Evolutionary conservation across 106 monocot genomes (phyloP).

Genomic region (Amphibolis antarctica): DNA sequence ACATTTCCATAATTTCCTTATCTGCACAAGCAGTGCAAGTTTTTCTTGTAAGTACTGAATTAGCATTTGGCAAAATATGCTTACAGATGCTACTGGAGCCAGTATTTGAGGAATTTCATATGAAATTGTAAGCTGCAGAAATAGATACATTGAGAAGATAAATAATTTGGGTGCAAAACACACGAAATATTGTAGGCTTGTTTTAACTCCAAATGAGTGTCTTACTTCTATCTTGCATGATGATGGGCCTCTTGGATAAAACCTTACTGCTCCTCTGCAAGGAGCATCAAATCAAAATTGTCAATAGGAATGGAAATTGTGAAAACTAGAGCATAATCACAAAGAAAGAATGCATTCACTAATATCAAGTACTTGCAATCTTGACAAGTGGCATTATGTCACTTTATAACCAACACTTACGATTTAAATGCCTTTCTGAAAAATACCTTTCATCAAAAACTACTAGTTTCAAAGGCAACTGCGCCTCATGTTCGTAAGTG

Average conservation of each 20-base stretch:
- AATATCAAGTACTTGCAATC: not conserved
- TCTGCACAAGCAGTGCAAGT: not conserved
- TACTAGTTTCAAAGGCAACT: too few species aligned
- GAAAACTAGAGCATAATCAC: not conserved
- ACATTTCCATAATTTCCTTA: not conserved
- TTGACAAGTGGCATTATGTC: too few species aligned
- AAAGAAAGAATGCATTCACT: not conserved
- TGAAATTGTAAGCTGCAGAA: conserved; percentile 16
- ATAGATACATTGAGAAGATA: not conserved
- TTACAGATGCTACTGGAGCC: conserved; percentile 22
- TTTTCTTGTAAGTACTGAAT: not conserved
- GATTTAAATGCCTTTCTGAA: too few species aligned
- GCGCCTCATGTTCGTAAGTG: too few species aligned
- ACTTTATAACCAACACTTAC: too few species aligned
- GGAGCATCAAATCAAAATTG: not conserved
- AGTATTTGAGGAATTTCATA: conserved; percentile 22
- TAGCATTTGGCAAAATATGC: not conserved
- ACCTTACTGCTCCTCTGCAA: conserved; percentile 25
- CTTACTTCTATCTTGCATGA: conserved; percentile 26
- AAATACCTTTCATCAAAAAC: too few species aligned
- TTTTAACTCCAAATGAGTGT: not conserved
- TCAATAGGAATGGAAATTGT: not conserved
- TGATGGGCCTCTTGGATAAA: conserved; percentile 19
- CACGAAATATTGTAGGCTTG: not conserved
- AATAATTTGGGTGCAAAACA: not conserved